Conservation (phyloP, 2,329 filamentous ascomycete species). For the Colletotrichum abscissum region DNA sequence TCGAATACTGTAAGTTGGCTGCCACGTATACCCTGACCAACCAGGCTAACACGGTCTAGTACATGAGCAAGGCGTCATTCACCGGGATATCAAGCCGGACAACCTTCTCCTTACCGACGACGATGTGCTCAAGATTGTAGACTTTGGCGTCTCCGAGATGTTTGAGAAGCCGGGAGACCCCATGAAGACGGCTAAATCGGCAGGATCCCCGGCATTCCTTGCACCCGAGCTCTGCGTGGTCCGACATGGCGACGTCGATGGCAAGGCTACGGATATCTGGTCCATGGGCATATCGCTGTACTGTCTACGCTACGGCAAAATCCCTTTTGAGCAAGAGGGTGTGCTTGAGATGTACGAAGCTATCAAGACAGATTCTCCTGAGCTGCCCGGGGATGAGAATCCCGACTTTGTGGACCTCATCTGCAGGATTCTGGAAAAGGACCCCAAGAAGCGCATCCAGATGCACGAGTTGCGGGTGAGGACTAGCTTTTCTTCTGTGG, state of each 20-base stretch:
- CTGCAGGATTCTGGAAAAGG: slow-evolving; percentile 80
- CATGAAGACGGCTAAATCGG: slow-evolving; percentile 94
- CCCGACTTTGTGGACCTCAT: slow-evolving; percentile 81
- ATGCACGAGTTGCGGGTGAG: slow-evolving; percentile 86
- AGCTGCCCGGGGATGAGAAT: slow-evolving; percentile 72
- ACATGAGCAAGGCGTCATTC: slow-evolving; percentile 93
- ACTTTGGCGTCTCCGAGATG: slow-evolving; percentile 99
- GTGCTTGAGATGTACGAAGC: slow-evolving; percentile 91
- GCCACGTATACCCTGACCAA: neutral
- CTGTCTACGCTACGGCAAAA: slow-evolving; percentile 87
- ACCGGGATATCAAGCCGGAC: slow-evolving; percentile 97
- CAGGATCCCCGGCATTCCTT: slow-evolving; percentile 93
- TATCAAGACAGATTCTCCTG: slow-evolving; percentile 78
- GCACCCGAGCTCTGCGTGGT: slow-evolving; percentile 91
- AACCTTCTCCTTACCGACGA: slow-evolving; percentile 92
- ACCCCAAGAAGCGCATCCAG: slow-evolving; percentile 83
- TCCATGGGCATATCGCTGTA: slow-evolving; percentile 97
- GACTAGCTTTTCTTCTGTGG: slow-evolving; percentile 11
- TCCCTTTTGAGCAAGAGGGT: slow-evolving; percentile 85
- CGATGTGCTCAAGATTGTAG: slow-evolving; percentile 95
- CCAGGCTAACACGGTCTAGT: slow-evolving; percentile 59
- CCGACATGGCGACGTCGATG: slow-evolving; percentile 88
- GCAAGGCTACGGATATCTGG: slow-evolving; percentile 94
- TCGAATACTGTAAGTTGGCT: slow-evolving; percentile 81
- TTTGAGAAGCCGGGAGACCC: slow-evolving; percentile 81